phyloP scores from a whole-genome alignment of 1,284 basidiomycete genomes.

The Ustilago trichophora region DNA sequence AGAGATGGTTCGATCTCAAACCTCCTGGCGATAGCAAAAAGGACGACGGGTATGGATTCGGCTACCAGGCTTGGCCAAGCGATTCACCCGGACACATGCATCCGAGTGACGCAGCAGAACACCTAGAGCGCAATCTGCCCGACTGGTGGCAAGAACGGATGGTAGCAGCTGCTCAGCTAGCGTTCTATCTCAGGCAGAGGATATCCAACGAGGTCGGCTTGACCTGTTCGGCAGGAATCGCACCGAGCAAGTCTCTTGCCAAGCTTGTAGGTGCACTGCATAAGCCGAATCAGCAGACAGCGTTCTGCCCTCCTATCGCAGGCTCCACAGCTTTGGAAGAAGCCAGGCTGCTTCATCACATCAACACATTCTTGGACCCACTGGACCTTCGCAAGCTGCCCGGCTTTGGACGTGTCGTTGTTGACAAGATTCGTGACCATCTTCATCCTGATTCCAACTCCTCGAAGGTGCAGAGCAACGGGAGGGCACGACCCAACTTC shows the following conservation, averaged over 20 bases:
- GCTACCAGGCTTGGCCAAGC: conserved; percentile 44
- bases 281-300: conserved; percentile 67
- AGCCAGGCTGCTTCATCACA: conserved; percentile 12
- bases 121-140: conserved; percentile 9
- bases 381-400: conserved; percentile 53
- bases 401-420: conserved; percentile 51
- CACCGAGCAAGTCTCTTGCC: conserved; percentile 63
- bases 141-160: conserved; percentile 43
- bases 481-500: conserved; percentile 11
- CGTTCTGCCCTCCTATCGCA: conserved; percentile 30
- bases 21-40: background rate
- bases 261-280: conserved; percentile 64
- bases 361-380: conserved; percentile 61
- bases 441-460: conserved; percentile 4
- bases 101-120: conserved; percentile 15
- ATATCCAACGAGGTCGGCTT: conserved; percentile 64
- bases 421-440: conserved; percentile 41
- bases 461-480: conserved; percentile 14
- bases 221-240: conserved; percentile 66
- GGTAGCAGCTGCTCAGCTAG: conserved; percentile 62
- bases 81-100: conserved; percentile 22
- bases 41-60: conserved; percentile 31
- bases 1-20: conserved; percentile 33
- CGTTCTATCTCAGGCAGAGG: conserved; percentile 56
- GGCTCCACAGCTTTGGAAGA: conserved; percentile 10